A percentile compares a stretch with the other conserved stretches of the same genome.
Conservation (phyloP, 768 basidiomycete genomes). For the Inosperma sp. region DNA sequence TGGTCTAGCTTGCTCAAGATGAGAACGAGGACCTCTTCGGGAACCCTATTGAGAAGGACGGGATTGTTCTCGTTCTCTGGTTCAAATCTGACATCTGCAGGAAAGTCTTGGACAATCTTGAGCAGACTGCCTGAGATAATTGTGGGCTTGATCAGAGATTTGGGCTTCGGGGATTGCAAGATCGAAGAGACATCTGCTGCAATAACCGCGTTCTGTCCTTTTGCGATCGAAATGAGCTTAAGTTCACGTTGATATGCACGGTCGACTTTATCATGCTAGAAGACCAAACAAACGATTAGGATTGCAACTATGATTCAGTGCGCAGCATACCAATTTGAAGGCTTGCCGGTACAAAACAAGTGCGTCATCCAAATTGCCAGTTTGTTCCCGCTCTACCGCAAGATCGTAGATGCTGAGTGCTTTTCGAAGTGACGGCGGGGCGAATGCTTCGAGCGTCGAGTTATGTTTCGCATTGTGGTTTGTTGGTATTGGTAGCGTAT, state of each 20-base stretch:
- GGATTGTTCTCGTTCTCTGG: slow-evolving; percentile 64
- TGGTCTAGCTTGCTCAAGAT: slow-evolving; percentile 66
- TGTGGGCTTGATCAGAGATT: slow-evolving; percentile 16
- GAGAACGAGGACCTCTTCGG: slow-evolving; percentile 69
- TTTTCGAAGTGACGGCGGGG: slow-evolving; percentile 34
- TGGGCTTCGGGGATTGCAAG: slow-evolving; percentile 25
- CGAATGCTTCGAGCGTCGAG: no score
- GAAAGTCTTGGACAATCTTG: slow-evolving; percentile 46
- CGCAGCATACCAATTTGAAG: slow-evolving; percentile 52
- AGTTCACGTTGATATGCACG: slow-evolving; percentile 61
- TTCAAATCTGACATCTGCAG: slow-evolving; percentile 49
- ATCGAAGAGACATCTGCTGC: slow-evolving; percentile 26
- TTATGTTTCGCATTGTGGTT: no score
- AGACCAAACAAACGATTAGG: not conserved
- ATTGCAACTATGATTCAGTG: not conserved
- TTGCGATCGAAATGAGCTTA: slow-evolving; percentile 34
- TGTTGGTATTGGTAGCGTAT: not conserved
- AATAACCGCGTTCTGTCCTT: slow-evolving; percentile 9
- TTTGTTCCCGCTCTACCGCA: slow-evolving; percentile 72
- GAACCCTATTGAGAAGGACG: slow-evolving; percentile 54
- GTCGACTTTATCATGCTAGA: slow-evolving; percentile 66
- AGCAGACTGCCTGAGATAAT: slow-evolving; percentile 41
- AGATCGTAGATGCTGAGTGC: slow-evolving; percentile 65
- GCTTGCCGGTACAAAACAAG: slow-evolving; percentile 72
- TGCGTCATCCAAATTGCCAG: slow-evolving; percentile 71